Evolutionary conservation across 2,329 filamentous ascomycete species (phyloP), one percentile per base, ranked within the genome.

Genomic region (Talaromyces sp.): DNA sequence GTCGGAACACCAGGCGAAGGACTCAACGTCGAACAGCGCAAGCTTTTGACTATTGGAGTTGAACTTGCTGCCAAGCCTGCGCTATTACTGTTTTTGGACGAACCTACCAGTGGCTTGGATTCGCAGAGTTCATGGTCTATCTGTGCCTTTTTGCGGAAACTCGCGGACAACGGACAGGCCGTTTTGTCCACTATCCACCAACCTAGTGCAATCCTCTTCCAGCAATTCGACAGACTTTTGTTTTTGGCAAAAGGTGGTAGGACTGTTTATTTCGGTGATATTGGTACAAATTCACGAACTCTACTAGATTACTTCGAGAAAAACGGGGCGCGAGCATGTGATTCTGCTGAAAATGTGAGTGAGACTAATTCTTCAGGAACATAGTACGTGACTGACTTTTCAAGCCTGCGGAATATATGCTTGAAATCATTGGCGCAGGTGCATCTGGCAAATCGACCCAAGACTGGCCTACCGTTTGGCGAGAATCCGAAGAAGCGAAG

Each of bases 181-280:
- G 88, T 97, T 70, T 85, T 97, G 15, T 96, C 91, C 77, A 96
- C 93, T 0, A 96, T 97, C 63, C 93, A 97, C 73, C 93, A 97
- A 73, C 93, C 93, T 15, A 93, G 90, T 13, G 91, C 92, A 44
- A 91, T 96, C 80, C 82, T 96, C 54, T 96, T 97, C 80, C 90
- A 96, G 73, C 86, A 91, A 62, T 96, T 88, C 55, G 86, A 88
- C 64, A 78, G 80, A 1, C 72, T 88, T 1, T 74, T 88, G 0
- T 86, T 89, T 69, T 77, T 89, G 0, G 84, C 85, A 1, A 81
- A 81, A 56, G 86, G 86, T 13, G 87, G 87, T 0, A 85, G 82
- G 69, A 88, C 85, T 0, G 85, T 88, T 0, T 89, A 89, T 67
- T 89, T 89, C 71, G 87, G 87, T 1, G 78, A 87, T 4, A 85